These are phyloP conservation scores for Trichoderma aggressivum DNA, from an alignment of 2,329 filamentous ascomycete species.

Conservation along the genomic window DNA sequence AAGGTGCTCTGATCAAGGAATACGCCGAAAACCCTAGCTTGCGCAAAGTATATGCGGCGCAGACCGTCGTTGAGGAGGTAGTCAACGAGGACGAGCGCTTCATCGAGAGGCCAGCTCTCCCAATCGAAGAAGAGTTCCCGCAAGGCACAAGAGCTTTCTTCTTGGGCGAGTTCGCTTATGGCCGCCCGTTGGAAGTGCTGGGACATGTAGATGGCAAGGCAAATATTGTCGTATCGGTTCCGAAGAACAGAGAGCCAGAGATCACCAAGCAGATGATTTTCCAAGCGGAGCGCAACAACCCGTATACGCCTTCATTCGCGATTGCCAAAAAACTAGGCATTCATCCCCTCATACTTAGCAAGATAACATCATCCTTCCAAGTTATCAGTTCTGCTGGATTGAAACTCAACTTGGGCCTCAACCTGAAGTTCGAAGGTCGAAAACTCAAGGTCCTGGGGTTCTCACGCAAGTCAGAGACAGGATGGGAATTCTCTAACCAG, in stretches of 20 bases:
- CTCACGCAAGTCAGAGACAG: constrained; percentile 77
- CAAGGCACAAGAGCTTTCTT: constrained; percentile 82
- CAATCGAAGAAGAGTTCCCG: constrained; percentile 90
- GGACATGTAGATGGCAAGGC: constrained; percentile 72
- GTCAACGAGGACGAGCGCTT: constrained; percentile 90
- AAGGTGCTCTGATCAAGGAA: constrained; percentile 88
- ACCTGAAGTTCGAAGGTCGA: constrained; percentile 93
- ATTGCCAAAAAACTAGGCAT: constrained; percentile 79
- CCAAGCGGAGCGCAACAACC: constrained; percentile 65
- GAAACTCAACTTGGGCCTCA: constrained; percentile 86
- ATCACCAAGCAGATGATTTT: constrained; percentile 74
- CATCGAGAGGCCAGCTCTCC: constrained; percentile 80
- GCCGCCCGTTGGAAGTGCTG: constrained; percentile 79
- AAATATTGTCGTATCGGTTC: constrained; percentile 71
- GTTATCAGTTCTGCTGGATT: constrained; percentile 74
- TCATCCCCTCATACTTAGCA: constrained; percentile 85
- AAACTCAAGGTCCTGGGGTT: constrained; percentile 96
- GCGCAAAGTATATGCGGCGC: constrained; percentile 86
- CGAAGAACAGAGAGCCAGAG: constrained; percentile 71
- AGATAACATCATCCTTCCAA: constrained; percentile 91
- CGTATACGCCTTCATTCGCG: constrained; percentile 83
- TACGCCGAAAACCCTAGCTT: constrained; percentile 82
- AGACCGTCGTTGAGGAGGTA: constrained; percentile 86
- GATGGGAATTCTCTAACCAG: constrained; percentile 93
- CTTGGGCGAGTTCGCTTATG: constrained; percentile 89